Base-by-base conservation (phyloP, 495 filamentous ascomycete genomes). In the Platismatia glauca region DNA sequence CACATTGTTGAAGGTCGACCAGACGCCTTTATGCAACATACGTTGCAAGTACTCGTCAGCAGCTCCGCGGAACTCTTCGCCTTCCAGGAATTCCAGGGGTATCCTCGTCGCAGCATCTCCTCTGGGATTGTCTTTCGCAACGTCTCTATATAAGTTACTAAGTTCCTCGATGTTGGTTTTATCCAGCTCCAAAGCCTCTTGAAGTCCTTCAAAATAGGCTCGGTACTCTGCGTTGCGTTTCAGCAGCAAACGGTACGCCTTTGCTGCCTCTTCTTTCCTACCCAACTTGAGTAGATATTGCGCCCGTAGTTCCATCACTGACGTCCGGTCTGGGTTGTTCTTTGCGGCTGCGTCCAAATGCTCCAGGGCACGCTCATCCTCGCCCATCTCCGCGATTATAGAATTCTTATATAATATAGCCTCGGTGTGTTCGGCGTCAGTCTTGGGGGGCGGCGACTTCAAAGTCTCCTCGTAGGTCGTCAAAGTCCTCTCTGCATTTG, bases 11-110 rank as follows among this genome's bases (percentile, higher is more conserved):
- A 99, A 97, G 4, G 90, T 88, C 0, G 94, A 97, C 9, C 95
- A 93, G 22, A 97, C 89, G n/a, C 95, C 95, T 74, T 93, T 97
- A 70, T 87, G 85, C 35, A 99, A 80, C 89, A 96, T 91, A 7
- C 88, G 82, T 65, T 86, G 79, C 60, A 99, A 73, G 69, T 99
- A 99, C 13, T 75, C 71, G 71, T 93, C 89, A 24, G 87, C 91
- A 24, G 89, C 86, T 68, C 85, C 73, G 67, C 81, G 84, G 75
- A 97, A 99, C 11, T 87, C 82, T 29, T 92, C 87, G 3, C 89
- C 95, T 71, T 88, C 81, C 44, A 97, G 73, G 72, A 97, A 96
- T 70, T 97, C 89, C 27, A 99, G 74, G 4, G 94, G 95, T 71
- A 97, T 82, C 61, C 94, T 83, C 66, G 86, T 82, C 29, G 94